Conservation (phyloP, 495 filamentous ascomycete genomes). For the Halenospora varia region DNA sequence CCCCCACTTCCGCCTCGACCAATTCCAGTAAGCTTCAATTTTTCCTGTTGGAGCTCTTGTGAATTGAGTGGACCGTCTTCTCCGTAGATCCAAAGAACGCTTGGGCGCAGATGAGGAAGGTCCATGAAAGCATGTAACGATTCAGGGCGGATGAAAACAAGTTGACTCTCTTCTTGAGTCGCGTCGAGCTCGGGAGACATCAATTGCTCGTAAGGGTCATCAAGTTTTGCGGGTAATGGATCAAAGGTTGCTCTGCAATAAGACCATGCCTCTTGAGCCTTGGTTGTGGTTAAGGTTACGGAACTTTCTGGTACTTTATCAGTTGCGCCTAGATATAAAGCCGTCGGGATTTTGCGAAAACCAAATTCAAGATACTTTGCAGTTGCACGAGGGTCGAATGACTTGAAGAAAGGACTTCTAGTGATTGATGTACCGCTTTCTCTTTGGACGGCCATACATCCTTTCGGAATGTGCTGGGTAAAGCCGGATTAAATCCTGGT, state of each 20-base stretch:
- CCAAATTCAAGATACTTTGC: conserved; percentile 59
- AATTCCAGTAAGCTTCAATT: conserved; percentile 55
- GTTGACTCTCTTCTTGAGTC: not conserved
- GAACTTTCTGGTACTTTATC: not conserved
- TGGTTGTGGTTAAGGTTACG: conserved; percentile 50
- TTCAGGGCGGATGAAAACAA: not conserved
- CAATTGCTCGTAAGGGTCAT: not conserved
- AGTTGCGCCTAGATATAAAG: conserved; percentile 40
- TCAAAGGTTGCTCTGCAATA: conserved; percentile 52
- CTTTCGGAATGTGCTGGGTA: conserved; percentile 53
- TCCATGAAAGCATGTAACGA: not conserved
- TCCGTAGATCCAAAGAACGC: not conserved
- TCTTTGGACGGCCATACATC: conserved; percentile 64
- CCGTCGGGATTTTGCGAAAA: conserved; percentile 56
- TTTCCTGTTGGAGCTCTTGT: conserved; percentile 21
- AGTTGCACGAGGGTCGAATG: conserved; percentile 69
- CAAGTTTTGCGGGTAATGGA: not conserved
- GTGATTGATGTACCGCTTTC: conserved; percentile 56
- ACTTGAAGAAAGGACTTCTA: conserved; percentile 52
- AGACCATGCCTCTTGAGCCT: conserved; percentile 57
- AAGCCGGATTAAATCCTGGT: conserved; percentile 27
- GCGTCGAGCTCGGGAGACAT: not conserved
- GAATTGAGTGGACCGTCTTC: not conserved
- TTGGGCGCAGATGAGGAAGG: not conserved
- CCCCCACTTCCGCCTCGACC: conserved; percentile 65